Evolutionary conservation across 2,329 filamentous ascomycete genomes (phyloP).

Genomic region (Fonsecaea monophora): DNA sequence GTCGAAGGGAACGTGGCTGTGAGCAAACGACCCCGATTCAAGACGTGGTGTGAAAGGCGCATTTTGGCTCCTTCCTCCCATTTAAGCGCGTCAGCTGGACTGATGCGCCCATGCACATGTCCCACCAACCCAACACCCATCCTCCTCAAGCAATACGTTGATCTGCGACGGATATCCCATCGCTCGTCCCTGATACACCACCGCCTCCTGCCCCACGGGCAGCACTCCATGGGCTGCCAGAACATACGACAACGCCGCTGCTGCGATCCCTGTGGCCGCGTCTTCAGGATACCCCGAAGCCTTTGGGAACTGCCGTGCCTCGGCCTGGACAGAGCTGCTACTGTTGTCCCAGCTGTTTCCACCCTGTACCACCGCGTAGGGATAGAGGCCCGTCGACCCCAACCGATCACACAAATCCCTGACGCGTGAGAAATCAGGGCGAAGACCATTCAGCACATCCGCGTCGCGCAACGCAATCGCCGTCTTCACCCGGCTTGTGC

Average conservation of each 20-base stretch:
- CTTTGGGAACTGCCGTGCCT: constrained; percentile 20
- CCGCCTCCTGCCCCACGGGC: background rate
- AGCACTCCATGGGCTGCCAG: background rate
- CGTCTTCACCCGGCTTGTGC: constrained; percentile 19
- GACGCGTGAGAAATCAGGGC: constrained; percentile 11
- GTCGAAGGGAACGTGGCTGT: background rate
- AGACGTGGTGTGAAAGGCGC: background rate
- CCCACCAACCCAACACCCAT: constrained; percentile 72
- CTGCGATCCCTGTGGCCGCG: constrained; percentile 20
- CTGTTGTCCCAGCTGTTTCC: background rate
- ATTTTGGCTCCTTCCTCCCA: background rate
- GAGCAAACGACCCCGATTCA: background rate
- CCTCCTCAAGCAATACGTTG: constrained; percentile 11
- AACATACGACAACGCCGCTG: constrained; percentile 11
- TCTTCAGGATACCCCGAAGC: constrained; percentile 20
- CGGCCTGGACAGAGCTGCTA: background rate
- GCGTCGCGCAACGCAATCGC: constrained; percentile 1
- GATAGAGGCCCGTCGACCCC: constrained; percentile 20
- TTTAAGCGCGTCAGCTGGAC: background rate
- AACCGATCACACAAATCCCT: constrained; percentile 9
- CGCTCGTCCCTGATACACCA: constrained; percentile 15
- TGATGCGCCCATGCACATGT: constrained; percentile 66
- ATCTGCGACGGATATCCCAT: constrained; percentile 16
- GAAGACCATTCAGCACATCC: constrained; percentile 7
- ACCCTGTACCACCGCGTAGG: constrained; percentile 7